A percentile compares a stretch with the other conserved stretches of the same genome.
These are phyloP conservation scores for Pyrenula aspistea DNA, from an alignment of 495 filamentous ascomycete genomes.

Conservation along the genomic window DNA sequence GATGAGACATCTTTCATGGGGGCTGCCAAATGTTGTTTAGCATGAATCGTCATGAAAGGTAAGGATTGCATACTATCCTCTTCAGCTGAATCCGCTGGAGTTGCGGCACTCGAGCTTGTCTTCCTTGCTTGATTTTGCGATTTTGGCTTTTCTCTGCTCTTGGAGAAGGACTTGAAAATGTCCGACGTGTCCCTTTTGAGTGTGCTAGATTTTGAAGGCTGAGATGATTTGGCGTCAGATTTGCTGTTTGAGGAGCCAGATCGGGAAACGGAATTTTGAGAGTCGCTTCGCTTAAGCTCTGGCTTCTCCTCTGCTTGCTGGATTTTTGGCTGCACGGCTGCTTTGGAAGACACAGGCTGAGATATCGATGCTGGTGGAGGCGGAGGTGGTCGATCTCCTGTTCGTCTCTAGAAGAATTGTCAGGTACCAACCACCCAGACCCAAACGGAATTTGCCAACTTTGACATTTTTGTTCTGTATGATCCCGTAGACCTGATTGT, in stretches of 20 bases:
- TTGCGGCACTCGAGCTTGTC: conserved; percentile 13
- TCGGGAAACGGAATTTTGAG: not conserved
- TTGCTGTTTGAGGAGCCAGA: conserved; percentile 1
- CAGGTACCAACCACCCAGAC: conserved; percentile 1
- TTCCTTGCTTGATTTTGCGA: not conserved
- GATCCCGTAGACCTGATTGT: conserved; percentile 50
- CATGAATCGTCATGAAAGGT: not conserved
- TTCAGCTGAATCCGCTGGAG: conserved; percentile 22
- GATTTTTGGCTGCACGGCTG: not conserved
- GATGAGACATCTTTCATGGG: conserved; percentile 7
- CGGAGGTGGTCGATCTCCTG: conserved; percentile 18
- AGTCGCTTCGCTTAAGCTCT: not conserved
- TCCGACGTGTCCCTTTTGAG: conserved; percentile 17
- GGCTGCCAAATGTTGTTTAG: conserved; percentile 7
- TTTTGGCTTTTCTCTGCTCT: conserved; percentile 1
- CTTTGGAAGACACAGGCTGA: not conserved
- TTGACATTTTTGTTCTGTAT: conserved; percentile 56
- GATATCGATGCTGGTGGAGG: conserved; percentile 2
- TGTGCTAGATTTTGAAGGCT: conserved; percentile 10
- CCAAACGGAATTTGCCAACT: conserved; percentile 18
- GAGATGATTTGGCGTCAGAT: conserved; percentile 11
- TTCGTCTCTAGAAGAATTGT: conserved; percentile 31
- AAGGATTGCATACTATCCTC: conserved; percentile 40
- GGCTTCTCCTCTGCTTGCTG: not conserved
- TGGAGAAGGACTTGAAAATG: conserved; percentile 14